A percentile compares a stretch with the other conserved stretches of the same genome.
Evolutionary conservation across 2,329 filamentous ascomycete genomes (phyloP).

Genomic region (Fragosphaeria purpurea): DNA sequence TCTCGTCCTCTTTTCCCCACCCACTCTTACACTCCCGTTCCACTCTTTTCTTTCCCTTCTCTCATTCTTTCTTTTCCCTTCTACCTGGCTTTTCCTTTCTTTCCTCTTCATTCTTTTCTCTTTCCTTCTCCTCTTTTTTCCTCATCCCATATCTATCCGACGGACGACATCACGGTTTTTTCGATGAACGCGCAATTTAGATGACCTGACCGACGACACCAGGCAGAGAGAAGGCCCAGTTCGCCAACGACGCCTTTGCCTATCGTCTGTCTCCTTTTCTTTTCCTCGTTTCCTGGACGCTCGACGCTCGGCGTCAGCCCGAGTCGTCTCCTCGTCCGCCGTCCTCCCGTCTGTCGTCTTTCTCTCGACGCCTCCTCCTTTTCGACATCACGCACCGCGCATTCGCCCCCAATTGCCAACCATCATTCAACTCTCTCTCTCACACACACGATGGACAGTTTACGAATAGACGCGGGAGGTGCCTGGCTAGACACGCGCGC

Average conservation of each 20-base stretch:
- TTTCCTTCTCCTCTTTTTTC: constrained; percentile 10
- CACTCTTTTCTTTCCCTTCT: neutral
- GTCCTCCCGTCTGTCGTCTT: neutral
- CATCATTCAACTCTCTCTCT: neutral
- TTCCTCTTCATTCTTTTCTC: constrained; percentile 13
- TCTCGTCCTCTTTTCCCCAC: neutral
- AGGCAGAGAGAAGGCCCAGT: constrained; percentile 18
- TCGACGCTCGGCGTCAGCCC: constrained; percentile 6
- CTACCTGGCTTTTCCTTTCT: constrained; percentile 2
- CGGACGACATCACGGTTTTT: constrained; percentile 19
- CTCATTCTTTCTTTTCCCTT: constrained; percentile 14
- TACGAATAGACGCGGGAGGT: constrained; percentile 14
- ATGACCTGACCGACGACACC: constrained; percentile 34
- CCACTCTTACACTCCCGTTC: neutral
- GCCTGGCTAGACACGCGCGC: constrained; percentile 22
- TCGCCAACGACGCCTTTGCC: constrained; percentile 18
- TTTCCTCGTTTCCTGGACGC: neutral
- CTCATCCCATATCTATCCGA: constrained; percentile 19
- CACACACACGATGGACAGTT: constrained; percentile 8
- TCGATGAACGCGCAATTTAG: constrained; percentile 25
- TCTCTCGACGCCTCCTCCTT: neutral
- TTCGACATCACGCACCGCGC: too few species aligned
- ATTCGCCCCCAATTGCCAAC: too few species aligned
- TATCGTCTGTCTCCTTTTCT: neutral
- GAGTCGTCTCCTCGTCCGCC: neutral